Percentiles rank a stretch among this genome's conserved stretches.
Conservation (phyloP, 2,329 filamentous ascomycete genomes). For the Metarhizium humberi region DNA sequence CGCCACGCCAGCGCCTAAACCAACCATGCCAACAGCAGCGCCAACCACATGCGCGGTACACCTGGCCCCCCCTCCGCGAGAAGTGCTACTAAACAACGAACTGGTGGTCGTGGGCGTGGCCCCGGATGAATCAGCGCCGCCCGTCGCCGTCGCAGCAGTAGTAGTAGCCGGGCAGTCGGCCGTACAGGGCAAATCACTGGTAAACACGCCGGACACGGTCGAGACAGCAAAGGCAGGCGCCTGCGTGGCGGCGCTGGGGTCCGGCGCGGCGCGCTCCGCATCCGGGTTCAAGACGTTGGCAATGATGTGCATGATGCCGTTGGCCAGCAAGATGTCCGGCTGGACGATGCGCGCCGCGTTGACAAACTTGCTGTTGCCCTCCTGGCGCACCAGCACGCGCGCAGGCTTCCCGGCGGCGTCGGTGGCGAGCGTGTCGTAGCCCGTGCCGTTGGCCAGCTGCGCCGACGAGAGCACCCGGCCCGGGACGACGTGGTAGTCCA, state of each 20-base stretch:
- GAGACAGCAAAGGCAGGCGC: conserved; percentile 45
- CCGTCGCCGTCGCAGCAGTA: conserved; percentile 5
- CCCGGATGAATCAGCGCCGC: not conserved
- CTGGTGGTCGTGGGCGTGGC: conserved; percentile 10
- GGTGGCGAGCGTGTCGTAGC: conserved; percentile 24
- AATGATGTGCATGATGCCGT: conserved; percentile 50
- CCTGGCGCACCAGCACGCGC: conserved; percentile 26
- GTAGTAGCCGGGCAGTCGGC: conserved; percentile 26
- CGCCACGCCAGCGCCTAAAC: conserved; percentile 20
- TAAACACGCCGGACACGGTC: conserved; percentile 31
- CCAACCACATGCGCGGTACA: conserved; percentile 18
- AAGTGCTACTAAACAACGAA: conserved; percentile 12
- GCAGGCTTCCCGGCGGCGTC: conserved; percentile 14
- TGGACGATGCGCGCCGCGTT: conserved; percentile 45
- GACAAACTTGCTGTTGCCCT: conserved; percentile 36
- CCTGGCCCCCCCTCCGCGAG: conserved; percentile 12
- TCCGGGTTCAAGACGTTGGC: conserved; percentile 42
- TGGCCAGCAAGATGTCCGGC: conserved; percentile 43
- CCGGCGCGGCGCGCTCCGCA: conserved; percentile 22
- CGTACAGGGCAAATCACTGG: conserved; percentile 32
- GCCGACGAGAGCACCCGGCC: conserved; percentile 42
- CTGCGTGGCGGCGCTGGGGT: conserved; percentile 30
- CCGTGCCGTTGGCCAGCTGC: conserved; percentile 21
- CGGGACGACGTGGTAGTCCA: conserved; percentile 58
- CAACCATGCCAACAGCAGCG: conserved; percentile 19